Percentiles rank a stretch among this genome's conserved stretches.
These are phyloP conservation scores for Trypanosoma mega DNA, from an alignment of 208 protist species.

Conservation along the genomic window DNA sequence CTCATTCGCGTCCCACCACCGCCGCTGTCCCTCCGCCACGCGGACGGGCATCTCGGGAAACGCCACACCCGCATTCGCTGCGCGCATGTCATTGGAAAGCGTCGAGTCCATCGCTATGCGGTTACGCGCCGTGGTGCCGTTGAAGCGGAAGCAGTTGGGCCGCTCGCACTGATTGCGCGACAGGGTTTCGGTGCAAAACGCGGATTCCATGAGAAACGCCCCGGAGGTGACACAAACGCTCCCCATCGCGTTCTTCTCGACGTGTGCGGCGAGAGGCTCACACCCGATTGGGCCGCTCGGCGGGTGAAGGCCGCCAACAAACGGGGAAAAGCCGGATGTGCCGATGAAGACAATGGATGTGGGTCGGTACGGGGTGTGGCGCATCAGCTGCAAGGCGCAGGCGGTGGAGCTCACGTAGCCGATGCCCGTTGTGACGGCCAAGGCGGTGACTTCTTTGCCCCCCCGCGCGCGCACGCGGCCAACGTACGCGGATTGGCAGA, in stretches of 20 bases:
- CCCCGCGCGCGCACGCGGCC: conserved; percentile 37
- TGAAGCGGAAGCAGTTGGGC: conserved; percentile 40
- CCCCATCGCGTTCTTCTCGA: conserved; percentile 33
- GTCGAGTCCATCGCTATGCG: conserved; percentile 29
- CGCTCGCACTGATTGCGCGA: conserved; percentile 50
- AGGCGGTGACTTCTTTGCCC: conserved; percentile 28
- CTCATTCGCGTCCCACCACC: conserved; percentile 52
- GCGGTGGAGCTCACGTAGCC: conserved; percentile 46
- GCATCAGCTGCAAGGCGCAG: conserved; percentile 40
- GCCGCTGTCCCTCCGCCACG: conserved; percentile 28
- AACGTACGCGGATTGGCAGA: conserved; percentile 48
- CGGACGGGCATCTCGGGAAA: conserved; percentile 37
- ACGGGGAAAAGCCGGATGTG: conserved; percentile 61
- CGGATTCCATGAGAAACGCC: conserved; percentile 42
- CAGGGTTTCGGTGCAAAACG: conserved; percentile 37
- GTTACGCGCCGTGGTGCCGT: conserved; percentile 25
- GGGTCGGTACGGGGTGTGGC: conserved; percentile 17
- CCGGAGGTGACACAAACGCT: conserved; percentile 57
- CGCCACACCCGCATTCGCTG: conserved; percentile 28
- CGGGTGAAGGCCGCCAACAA: conserved; percentile 54
- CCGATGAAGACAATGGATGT: conserved; percentile 49
- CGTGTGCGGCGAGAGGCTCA: background rate
- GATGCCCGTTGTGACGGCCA: conserved; percentile 56
- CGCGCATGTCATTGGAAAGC: conserved; percentile 36
- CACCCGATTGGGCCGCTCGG: conserved; percentile 31